Evolutionary conservation across 345 rosid species (phyloP), one percentile per base, ranked within the genome.

Genomic region (Populus euphratica): DNA sequence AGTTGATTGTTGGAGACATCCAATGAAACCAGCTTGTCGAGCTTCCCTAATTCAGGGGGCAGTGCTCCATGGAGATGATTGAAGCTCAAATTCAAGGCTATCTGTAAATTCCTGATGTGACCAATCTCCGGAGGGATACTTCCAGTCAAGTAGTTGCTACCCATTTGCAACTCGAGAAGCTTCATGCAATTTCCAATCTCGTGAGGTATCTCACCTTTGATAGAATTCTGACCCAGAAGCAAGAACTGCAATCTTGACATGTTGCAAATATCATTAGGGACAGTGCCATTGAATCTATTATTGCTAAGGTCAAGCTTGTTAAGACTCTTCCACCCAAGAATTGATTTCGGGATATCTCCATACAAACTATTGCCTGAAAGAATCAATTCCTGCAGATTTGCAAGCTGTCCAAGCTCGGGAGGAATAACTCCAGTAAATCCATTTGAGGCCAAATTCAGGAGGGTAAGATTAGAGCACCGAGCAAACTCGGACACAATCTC

Each of bases 361-460:
- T 69, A 87, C 71, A 93, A 78, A 83, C 88, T 85, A 82, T 96
- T 96, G 3, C 93, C 91, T 8, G 96, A 89, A 77, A 96, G 94
- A 82, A 96, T 96, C 85, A 93, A 78, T 78, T 96, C 99, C 87
- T 96, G 97, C 76, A 96, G 87, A 86, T 86, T 92, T 82, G 64
- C 79, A 49, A 96, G 98, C 81, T 81, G 88, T 62, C 99, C 96
- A 18, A 96, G 80, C 80, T 91, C 90, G 0, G 73, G 68, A 35
- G 99, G 99, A 72, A 96, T 85, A 13, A 77, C 68, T 79, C 99
- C 99, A 59, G 91, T 78, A 64, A 96, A 92, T 64, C 96, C 97
- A 81, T 96, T 96, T 8, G 91, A 87, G 62, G 96, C 98, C 72
- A 96, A 74, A 78, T 96, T 96, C 69, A 96, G 84, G 61, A 96